phyloP scores from a whole-genome alignment of 352 stramenopile species.

The Phytophthora pistaciae region DNA sequence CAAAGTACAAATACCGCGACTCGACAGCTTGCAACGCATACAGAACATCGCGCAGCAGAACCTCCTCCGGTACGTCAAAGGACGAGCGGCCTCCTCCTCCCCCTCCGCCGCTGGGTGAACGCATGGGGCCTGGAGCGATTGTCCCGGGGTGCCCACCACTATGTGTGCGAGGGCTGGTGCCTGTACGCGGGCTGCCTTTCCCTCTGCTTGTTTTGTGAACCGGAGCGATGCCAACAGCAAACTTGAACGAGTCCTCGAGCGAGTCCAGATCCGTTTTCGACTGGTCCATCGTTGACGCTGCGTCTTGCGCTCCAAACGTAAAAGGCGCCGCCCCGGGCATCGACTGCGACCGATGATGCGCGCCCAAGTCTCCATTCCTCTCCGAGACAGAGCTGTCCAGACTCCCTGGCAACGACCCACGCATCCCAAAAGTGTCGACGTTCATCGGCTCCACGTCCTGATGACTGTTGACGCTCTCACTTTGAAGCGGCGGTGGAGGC shows the following conservation, averaged over 20 bases:
- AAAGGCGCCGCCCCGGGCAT: constrained; percentile 25
- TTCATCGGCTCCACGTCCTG: constrained; percentile 18
- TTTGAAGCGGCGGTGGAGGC: constrained; percentile 12
- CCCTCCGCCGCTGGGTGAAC: background rate
- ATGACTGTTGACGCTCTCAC: constrained; percentile 6
- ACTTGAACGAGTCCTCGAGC: constrained; percentile 85
- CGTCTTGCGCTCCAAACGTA: constrained; percentile 18
- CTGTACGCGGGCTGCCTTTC: constrained; percentile 24
- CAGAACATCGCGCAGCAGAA: constrained; percentile 92
- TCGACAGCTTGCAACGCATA: constrained; percentile 95
- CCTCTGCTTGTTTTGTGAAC: constrained; percentile 38
- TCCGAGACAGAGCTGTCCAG: constrained; percentile 24
- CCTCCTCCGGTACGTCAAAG: constrained; percentile 85
- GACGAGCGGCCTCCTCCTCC: constrained; percentile 33
- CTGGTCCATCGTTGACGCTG: constrained; percentile 4
- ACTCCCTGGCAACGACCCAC: constrained; percentile 8
- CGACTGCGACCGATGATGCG: constrained; percentile 38
- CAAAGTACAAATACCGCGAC: constrained; percentile 90
- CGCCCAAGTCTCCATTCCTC: constrained; percentile 1
- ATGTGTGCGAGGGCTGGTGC: constrained; percentile 13
- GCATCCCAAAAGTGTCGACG: constrained; percentile 15
- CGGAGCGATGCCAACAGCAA: constrained; percentile 70
- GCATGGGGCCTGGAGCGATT: constrained; percentile 1
- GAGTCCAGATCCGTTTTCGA: constrained; percentile 55
- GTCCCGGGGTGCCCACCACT: constrained; percentile 5